Percentiles rank a stretch among this genome's conserved stretches.
phyloP scores from a whole-genome alignment of 2,329 filamentous ascomycete genomes.

The Diplodia sapinea region DNA sequence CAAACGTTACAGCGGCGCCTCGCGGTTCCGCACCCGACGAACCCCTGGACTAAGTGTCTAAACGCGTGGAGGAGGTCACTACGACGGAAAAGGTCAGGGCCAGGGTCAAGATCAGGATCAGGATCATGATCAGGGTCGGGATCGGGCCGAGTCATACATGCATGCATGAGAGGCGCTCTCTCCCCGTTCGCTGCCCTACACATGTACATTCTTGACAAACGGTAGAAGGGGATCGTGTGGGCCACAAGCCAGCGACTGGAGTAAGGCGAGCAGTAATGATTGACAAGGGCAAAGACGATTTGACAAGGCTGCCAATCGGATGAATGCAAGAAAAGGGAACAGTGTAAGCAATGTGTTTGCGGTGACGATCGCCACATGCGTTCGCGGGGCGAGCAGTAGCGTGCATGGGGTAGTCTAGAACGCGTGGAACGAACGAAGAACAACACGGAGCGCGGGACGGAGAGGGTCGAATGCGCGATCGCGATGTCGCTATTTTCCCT shows the following conservation, averaged over 20 bases:
- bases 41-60: background rate
- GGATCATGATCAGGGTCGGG: background rate
- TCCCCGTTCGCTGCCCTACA: background rate
- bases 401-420: slow-evolving; percentile 7
- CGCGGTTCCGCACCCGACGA: background rate
- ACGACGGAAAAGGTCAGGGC: background rate
- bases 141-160: background rate
- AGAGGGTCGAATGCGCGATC: background rate
- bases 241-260: background rate
- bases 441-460: background rate
- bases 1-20: too few relatives aligned
- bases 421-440: background rate
- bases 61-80: background rate
- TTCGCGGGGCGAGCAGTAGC: background rate
- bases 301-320: slow-evolving; percentile 16
- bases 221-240: background rate
- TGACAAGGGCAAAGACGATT: background rate
- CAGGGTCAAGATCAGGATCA: background rate
- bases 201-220: background rate
- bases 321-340: background rate
- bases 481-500: background rate
- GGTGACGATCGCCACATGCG: background rate
- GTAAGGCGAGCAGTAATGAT: background rate
- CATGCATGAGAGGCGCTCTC: background rate
- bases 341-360: background rate